phyloP scores from a whole-genome alignment of 768 basidiomycete genomes.

The Xerocomus brunneocitrinus region DNA sequence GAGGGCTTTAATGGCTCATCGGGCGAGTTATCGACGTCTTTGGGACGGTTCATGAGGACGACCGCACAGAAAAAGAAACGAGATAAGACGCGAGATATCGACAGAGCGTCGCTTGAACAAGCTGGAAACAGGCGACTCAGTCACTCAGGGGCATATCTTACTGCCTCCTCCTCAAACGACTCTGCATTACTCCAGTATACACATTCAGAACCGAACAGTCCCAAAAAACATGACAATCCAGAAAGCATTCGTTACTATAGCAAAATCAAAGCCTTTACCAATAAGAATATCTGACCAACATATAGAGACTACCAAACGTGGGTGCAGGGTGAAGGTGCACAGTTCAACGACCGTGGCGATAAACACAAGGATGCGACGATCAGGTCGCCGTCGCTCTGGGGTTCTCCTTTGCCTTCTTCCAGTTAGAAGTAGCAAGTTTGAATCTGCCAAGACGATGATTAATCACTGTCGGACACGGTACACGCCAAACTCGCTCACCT shows the following conservation, averaged over 20 bases:
- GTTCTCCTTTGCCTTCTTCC: constrained; percentile 72
- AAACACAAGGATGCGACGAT: constrained; percentile 12
- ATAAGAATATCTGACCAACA: constrained; percentile 29
- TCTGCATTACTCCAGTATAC: not conserved
- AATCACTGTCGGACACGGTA: not conserved
- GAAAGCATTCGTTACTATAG: constrained; percentile 13
- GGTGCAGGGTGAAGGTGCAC: constrained; percentile 10
- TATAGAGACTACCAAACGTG: constrained; percentile 17
- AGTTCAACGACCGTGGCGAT: constrained; percentile 4
- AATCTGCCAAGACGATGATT: constrained; percentile 41
- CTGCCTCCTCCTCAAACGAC: not conserved
- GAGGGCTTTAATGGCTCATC: constrained; percentile 9
- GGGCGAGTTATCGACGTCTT: constrained; percentile 45
- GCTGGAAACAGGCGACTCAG: constrained; percentile 19
- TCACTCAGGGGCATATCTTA: constrained; percentile 21
- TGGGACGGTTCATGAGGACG: constrained; percentile 36
- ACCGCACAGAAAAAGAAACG: constrained; percentile 18
- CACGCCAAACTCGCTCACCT: constrained; percentile 40
- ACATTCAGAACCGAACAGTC: not conserved
- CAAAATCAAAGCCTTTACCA: constrained; percentile 26
- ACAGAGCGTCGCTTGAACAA: constrained; percentile 20
- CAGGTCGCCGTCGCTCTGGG: constrained; percentile 37
- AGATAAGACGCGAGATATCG: constrained; percentile 10
- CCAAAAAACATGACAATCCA: constrained; percentile 6
- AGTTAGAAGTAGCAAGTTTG: constrained; percentile 70